Evolutionary conservation across 148 eudicot species (phyloP), one percentile per base, ranked within the genome.

Genomic region (Camellia sinensis): DNA sequence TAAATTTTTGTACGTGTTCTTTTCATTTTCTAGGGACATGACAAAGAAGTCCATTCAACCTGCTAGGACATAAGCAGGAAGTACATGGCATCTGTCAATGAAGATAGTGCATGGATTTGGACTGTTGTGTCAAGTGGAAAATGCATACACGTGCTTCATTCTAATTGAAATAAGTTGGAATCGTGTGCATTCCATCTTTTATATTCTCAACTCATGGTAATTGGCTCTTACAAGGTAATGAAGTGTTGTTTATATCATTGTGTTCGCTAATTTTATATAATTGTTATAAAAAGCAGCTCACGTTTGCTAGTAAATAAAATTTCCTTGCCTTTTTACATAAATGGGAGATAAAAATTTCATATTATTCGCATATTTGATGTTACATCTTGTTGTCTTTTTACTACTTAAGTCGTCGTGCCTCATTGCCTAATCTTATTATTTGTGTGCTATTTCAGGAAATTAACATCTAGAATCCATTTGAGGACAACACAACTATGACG

Each of bases 111-210:
- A 41, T 75, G 82, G 3, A 43, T 90, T 18, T 90, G 93, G 93
- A 87, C 90, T 13, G 14, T 67, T 52, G 19, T 18, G n/a, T 75
- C 78, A 6, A 87, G 84, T 12, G 85, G 80, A 29, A 81, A 81
- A 53, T 85, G 85, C 83, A 14, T 88, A 13, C 80, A 82, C 71
- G 84, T 87, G 70, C 54, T 87, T 71, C 74, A 71, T 15, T 87
- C 87, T 4, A 79, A 54, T 48, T 89, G 87, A 14, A 81, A 83
- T 18, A 75, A 67, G 73, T 88, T 88, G 44, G 79, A 77, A 48
- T 85, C 88, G 1, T 86, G 92, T 84, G 63, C 80, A 7, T 90
- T 88, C 84, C 89, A 88, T 81, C 93, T 91, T 17, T n/a, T n/a
- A n/a, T n/a, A 79, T 56, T 64, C 88, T 12, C 67, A 52, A 18